Conservation (phyloP, 2,329 filamentous ascomycete genomes). For the Proliferodiscus dingleyae region DNA sequence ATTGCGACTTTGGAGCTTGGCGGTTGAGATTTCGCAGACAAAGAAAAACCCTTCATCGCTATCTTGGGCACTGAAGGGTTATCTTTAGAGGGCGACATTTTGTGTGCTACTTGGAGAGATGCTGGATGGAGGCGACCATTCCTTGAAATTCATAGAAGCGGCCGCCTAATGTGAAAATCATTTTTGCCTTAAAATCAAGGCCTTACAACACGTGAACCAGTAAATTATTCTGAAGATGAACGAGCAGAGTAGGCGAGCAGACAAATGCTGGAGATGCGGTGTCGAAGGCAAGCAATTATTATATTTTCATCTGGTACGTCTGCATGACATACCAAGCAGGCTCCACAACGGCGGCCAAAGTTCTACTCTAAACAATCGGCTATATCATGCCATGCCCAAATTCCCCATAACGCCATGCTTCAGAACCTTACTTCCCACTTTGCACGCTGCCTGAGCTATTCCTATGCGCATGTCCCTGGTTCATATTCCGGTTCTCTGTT, state of each 20-base stretch:
- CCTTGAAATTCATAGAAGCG: no score
- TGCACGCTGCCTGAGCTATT: slow-evolving; percentile 20
- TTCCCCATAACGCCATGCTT: not conserved
- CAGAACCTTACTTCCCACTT: slow-evolving; percentile 18
- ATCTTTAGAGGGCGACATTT: slow-evolving; percentile 26
- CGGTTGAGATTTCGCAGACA: slow-evolving; percentile 33
- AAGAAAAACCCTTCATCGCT: slow-evolving; percentile 36
- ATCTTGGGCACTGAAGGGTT: slow-evolving; percentile 27
- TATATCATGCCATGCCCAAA: slow-evolving; percentile 4
- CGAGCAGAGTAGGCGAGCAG: no score
- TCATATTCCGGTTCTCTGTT: slow-evolving; percentile 8
- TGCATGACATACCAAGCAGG: not conserved
- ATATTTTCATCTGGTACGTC: not conserved
- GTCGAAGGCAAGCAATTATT: not conserved
- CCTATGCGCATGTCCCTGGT: slow-evolving; percentile 22
- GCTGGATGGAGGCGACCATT: no score
- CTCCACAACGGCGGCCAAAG: slow-evolving; percentile 1
- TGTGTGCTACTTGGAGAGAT: not conserved
- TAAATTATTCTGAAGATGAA: not conserved
- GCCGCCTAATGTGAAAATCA: no score
- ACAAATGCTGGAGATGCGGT: not conserved
- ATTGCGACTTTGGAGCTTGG: slow-evolving; percentile 30
- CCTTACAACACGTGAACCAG: not conserved
- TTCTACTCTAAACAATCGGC: slow-evolving; percentile 1
- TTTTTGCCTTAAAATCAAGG: not conserved